These are phyloP conservation scores for Zygosaccharomyces pseudorouxii DNA, from an alignment of 805 yeast genomes.

Conservation along the genomic window DNA sequence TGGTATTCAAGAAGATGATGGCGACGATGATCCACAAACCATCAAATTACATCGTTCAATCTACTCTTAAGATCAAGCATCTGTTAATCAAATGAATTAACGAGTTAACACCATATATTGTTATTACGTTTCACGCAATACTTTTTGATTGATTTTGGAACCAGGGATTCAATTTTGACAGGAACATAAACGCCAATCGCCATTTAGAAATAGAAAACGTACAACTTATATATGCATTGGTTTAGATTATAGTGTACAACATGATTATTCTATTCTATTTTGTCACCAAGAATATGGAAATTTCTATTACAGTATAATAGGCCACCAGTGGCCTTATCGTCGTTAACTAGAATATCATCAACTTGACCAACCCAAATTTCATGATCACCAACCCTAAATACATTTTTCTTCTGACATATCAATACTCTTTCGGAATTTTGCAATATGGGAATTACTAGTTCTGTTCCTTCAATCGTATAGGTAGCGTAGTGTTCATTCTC, in stretches of 20 bases:
- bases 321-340: slow-evolving; percentile 50
- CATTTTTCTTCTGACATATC: slow-evolving; percentile 52
- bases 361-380: slow-evolving; percentile 89
- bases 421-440: slow-evolving; percentile 54
- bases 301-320: slow-evolving; percentile 58
- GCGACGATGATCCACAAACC: slow-evolving; percentile 15
- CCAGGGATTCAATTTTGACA: neutral
- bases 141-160: neutral
- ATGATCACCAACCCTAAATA: slow-evolving; percentile 69
- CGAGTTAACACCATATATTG: neutral
- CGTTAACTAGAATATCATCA: slow-evolving; percentile 43
- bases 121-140: neutral
- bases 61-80: slow-evolving; percentile 19
- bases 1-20: slow-evolving; percentile 30
- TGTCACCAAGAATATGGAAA: slow-evolving; percentile 49
- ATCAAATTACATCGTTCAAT: slow-evolving; percentile 31
- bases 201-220: neutral
- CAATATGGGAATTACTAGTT: slow-evolving; percentile 49
- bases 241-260: neutral
- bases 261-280: slow-evolving; percentile 14
- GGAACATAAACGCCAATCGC: too few relatives aligned
- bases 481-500: slow-evolving; percentile 35
- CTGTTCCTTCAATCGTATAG: slow-evolving; percentile 20
- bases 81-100: neutral
- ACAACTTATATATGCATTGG: neutral